phyloP scores from a whole-genome alignment of 768 basidiomycete species.

The Pleurotus sapidus region DNA sequence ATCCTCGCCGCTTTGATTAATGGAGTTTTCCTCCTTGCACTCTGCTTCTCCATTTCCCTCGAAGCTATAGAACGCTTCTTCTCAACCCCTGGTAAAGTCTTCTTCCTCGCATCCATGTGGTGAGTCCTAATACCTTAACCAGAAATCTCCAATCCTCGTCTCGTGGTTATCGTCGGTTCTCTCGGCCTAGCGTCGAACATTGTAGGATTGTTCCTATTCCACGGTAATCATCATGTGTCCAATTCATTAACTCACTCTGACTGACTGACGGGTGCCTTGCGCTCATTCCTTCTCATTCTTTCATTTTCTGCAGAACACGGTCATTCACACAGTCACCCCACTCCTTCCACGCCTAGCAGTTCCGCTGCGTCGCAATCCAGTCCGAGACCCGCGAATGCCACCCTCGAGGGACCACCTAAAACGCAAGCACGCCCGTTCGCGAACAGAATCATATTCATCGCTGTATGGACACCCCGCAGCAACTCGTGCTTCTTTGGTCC shows the following conservation, averaged over 20 bases:
- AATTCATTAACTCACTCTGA: constrained; percentile 1
- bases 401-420: constrained; percentile 27
- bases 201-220: constrained; percentile 91
- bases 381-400: constrained; percentile 18
- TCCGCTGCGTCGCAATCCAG: constrained; percentile 16
- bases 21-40: constrained; percentile 93
- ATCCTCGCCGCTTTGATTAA: constrained; percentile 94
- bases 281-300: constrained; percentile 4
- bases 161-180: constrained; percentile 88
- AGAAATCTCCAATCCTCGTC: constrained; percentile 88
- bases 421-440: constrained; percentile 28
- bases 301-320: constrained; percentile 52
- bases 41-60: constrained; percentile 93
- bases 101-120: constrained; percentile 1
- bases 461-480: constrained; percentile 74
- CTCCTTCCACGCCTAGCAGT: constrained; percentile 38
- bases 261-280: not conserved
- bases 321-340: constrained; percentile 56
- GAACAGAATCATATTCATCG: constrained; percentile 49
- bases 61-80: constrained; percentile 93
- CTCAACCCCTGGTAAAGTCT: constrained; percentile 63
- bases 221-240: constrained; percentile 52
- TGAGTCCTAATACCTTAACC: constrained; percentile 10
- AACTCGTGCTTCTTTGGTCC: constrained; percentile 70
- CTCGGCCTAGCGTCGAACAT: constrained; percentile 90